A percentile compares a stretch with the other conserved stretches of the same genome.
Conservation (phyloP, 2,329 filamentous ascomycete species). For the Plenodomus lindquistii region DNA sequence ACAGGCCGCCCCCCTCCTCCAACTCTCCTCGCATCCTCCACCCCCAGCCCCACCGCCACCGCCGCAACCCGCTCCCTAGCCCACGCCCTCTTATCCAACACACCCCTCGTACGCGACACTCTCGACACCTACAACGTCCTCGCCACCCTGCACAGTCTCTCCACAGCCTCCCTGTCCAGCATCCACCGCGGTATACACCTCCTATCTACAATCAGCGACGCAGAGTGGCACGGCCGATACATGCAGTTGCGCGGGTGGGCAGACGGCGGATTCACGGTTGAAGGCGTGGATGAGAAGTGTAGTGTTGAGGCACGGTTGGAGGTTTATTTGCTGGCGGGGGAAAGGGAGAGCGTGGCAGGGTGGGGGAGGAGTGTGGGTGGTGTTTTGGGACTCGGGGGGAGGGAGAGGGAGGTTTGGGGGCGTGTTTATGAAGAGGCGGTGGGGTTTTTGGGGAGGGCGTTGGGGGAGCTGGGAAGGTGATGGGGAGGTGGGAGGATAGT, state of each 20-base stretch:
- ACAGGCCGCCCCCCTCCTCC: conserved; percentile 17
- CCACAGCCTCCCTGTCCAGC: conserved; percentile 1
- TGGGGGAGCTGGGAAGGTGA: conserved; percentile 3
- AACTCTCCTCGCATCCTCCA: conserved; percentile 14
- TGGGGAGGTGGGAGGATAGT: no score
- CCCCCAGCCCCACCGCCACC: neutral
- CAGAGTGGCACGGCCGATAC: conserved; percentile 13
- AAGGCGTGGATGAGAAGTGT: conserved; percentile 16
- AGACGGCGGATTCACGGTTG: neutral
- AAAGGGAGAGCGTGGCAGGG: conserved; percentile 9
- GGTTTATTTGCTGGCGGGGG: conserved; percentile 18
- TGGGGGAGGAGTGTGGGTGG: conserved; percentile 18
- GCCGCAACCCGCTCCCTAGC: conserved; percentile 16
- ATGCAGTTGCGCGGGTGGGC: conserved; percentile 10
- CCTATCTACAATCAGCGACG: conserved; percentile 15
- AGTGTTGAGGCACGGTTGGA: conserved; percentile 22
- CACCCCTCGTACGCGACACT: neutral
- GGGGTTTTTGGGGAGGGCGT: conserved; percentile 15
- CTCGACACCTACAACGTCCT: conserved; percentile 17
- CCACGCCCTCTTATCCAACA: conserved; percentile 4
- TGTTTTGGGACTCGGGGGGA: conserved; percentile 9
- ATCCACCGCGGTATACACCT: conserved; percentile 16
- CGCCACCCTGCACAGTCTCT: conserved; percentile 5
- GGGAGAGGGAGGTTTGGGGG: conserved; percentile 11
- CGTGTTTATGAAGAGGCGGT: conserved; percentile 16